Evolutionary conservation across 208 protist genomes (phyloP).

Genomic region (Naegleria fowleri): DNA sequence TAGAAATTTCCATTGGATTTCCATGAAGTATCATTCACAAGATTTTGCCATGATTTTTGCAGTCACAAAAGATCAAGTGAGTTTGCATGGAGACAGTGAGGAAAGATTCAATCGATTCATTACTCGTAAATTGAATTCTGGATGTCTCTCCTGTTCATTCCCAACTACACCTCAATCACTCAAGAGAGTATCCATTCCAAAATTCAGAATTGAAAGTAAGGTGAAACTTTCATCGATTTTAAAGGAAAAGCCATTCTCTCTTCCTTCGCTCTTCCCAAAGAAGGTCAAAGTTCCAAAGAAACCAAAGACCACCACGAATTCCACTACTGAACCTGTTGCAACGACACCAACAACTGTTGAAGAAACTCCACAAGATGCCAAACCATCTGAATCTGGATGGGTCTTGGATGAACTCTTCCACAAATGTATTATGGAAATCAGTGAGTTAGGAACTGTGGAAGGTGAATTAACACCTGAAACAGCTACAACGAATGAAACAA

Average conservation of each 20-base stretch:
- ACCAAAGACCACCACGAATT: not conserved
- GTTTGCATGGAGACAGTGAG: not conserved
- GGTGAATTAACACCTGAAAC: not conserved
- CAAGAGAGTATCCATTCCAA: not conserved
- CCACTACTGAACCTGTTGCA: not conserved
- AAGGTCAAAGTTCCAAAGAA: not conserved
- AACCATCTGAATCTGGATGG: not conserved
- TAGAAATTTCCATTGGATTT: not conserved
- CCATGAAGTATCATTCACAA: not conserved
- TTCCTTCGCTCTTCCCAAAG: not conserved
- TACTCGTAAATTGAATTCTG: not conserved
- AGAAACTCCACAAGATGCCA: not conserved
- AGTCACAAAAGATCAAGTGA: not conserved
- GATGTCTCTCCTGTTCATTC: not conserved
- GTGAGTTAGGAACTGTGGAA: not conserved
- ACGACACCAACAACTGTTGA: not conserved
- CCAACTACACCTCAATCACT: not conserved
- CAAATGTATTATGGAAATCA: not conserved
- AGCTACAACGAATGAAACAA: not conserved
- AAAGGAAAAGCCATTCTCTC: not conserved
- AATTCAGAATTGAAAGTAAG: not conserved
- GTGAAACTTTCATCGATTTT: not conserved
- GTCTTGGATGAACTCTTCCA: not conserved
- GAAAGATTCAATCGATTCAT: not conserved
- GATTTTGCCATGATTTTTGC: not conserved